phyloP scores from a whole-genome alignment of 495 filamentous ascomycete genomes.

The Podospora bellae-mahoneyi region DNA sequence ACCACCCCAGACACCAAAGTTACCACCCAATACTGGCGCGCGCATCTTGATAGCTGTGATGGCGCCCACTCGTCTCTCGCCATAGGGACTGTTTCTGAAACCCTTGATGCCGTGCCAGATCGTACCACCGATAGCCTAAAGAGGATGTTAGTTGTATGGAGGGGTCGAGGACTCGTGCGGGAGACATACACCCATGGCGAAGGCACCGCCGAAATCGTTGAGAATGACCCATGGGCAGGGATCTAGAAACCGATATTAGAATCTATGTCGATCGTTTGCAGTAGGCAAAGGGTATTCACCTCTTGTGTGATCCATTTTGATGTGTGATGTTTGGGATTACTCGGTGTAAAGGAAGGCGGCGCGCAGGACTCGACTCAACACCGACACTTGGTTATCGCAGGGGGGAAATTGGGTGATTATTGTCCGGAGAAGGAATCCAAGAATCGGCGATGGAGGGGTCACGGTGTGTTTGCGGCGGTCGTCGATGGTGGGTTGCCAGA shows the following conservation, averaged over 20 bases:
- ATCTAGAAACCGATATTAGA: conserved; percentile 34
- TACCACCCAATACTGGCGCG: conserved; percentile 91
- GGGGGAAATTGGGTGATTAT: background rate
- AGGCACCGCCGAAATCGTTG: conserved; percentile 95
- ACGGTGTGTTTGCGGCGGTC: background rate
- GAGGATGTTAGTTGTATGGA: conserved; percentile 9
- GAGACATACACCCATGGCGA: conserved; percentile 86
- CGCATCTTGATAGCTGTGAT: conserved; percentile 96
- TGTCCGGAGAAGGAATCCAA: background rate
- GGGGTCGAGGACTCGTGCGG: background rate
- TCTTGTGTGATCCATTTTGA: conserved; percentile 76
- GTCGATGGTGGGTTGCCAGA: conserved; percentile 8
- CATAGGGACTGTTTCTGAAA: conserved; percentile 82
- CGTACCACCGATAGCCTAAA: conserved; percentile 80
- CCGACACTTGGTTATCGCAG: background rate
- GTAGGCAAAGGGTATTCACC: background rate
- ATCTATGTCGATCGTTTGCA: background rate
- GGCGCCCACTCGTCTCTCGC: conserved; percentile 92
- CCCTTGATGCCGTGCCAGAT: conserved; percentile 99
- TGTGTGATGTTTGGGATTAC: background rate
- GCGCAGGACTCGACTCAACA: background rate
- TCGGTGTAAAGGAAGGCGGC: background rate
- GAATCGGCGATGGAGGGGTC: background rate
- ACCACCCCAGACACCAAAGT: conserved; percentile 94
- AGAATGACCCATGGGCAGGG: conserved; percentile 96